Base-by-base conservation (phyloP, 164 flowering plant species). In the Hamamelis virginiana region DNA sequence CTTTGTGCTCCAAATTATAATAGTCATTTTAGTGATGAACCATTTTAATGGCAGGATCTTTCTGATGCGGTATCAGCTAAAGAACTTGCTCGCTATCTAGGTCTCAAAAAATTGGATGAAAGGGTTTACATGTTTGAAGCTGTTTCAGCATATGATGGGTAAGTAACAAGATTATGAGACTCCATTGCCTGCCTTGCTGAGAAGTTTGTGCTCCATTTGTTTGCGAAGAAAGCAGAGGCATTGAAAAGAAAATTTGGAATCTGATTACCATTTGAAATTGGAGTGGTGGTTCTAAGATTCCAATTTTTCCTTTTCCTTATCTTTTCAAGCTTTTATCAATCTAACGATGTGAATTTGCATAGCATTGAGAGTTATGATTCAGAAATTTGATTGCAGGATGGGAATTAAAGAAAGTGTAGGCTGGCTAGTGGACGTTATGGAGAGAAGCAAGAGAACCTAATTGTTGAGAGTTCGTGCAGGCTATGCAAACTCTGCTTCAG, bases 131-230 rank as follows among this genome's bases (percentile, higher is more conserved):
- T 91, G 86, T 89, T 85, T 82, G 94, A 87, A 83, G 96, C 89
- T 75, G 91, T 94, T 76, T 94, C 97, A 53, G 92, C 86, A 33
- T 83, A 78, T 81, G 96, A 94, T 69, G 98, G 98, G 98, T 94
- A 68, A 81, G 82, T 65, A 62, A 33, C 56, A 22, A 21, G 23
- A 47, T 64, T 41, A 48, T 47, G 66, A 11, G n/a, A 22, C 8
- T 67, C 1, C 16, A 8, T 5, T 38, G 45, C 44, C 23, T 41
- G 38, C 22, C n/a, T n/a, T n/a, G n/a, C n/a, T n/a, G n/a, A n/a
- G n/a, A n/a, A n/a, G n/a, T n/a, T n/a, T n/a, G n/a, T n/a, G n/a
- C n/a, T n/a, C n/a, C n/a, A n/a, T n/a, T n/a, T n/a, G n/a, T n/a
- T n/a, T n/a, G n/a, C n/a, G n/a, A n/a, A n/a, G 33, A 19, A 45